A percentile compares a stretch with the other conserved stretches of the same genome.
Evolutionary conservation across 768 basidiomycete genomes (phyloP).

Genomic region (Mycena chlorophos): DNA sequence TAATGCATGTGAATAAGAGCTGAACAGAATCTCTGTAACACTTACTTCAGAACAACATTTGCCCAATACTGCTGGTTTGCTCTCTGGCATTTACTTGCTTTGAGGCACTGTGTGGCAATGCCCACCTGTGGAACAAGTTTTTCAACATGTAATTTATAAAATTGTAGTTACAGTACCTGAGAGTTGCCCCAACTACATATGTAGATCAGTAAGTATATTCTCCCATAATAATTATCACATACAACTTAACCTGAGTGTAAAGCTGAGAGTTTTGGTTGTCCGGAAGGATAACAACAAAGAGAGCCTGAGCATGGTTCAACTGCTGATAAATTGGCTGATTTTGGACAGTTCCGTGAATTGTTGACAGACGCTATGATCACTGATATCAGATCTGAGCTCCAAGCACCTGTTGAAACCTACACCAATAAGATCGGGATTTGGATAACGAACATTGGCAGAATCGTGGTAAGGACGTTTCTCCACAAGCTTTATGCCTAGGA

Average conservation of each 20-base stretch:
- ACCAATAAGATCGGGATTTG: no score
- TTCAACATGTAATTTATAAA: not conserved
- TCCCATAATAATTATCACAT: not conserved
- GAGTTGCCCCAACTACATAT: not conserved
- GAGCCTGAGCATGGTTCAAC: not conserved
- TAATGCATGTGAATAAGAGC: no score
- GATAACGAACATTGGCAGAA: no score
- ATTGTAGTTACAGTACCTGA: not conserved
- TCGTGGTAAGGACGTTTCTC: no score
- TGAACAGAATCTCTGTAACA: no score
- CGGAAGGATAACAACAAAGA: not conserved
- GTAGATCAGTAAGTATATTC: not conserved
- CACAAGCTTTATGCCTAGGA: no score
- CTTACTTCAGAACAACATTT: not conserved
- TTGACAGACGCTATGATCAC: no score
- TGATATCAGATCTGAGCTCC: no score
- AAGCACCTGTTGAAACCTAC: no score
- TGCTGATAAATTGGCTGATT: no score
- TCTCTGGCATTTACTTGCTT: not conserved
- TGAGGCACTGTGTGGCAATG: not conserved
- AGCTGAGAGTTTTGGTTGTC: not conserved
- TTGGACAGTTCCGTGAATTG: no score
- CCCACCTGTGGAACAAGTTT: not conserved
- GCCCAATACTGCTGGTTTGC: not conserved
- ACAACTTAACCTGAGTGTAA: not conserved